Base-by-base conservation (phyloP, 768 basidiomycete genomes). In the Stropharia rugosoannulata region DNA sequence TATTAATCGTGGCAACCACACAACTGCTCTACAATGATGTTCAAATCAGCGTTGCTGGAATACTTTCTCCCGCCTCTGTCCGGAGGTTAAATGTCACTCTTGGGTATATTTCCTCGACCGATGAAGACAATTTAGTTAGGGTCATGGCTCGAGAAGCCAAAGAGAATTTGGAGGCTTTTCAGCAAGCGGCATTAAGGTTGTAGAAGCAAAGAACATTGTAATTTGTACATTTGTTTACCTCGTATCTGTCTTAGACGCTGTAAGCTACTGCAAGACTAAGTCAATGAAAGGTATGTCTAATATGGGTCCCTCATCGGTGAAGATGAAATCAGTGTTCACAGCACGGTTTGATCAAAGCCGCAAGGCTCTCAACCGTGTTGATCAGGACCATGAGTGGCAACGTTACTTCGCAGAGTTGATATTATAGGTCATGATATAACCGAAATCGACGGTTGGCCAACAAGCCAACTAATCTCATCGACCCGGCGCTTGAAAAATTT, bases 231-330 rank as follows among this genome's bases (percentile, higher is more conserved):
- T 3, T 82, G 69, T 84, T 63, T 75, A 79, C 90, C 89, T 81
- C 93, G 92, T 93, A 95, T 94, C 93, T 95, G 93, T 95, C 93
- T 83, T 86, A 88, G 77, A 77, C 74, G 76, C 75, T 73, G 84
- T 74, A 60, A 65, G 74, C 81, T 90, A 66, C 56, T 70, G 64
- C 67, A 73, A 76, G 82, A 74, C 84, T 85, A 85, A 89, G 92
- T 93, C 93, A 94, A 88, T 84, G 60, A 78, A 87, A 80, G 90
- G 85, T 75, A 77, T 55, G 38, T 59, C 61, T 54, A 42, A 70
- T 88, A 25, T 89, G 62, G 89, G 86, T 87, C 80, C 29, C 71
- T 44, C 57, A 51, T 59, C 64, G 51, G 49, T 48, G 38, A 41
- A 38, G 51, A 50, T 40, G 38, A 12, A n/a, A 49, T 38, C 54